Evolutionary conservation across 116 monocot genomes (phyloP), one percentile per base, ranked within the genome.

Genomic region (Zostera marina): DNA sequence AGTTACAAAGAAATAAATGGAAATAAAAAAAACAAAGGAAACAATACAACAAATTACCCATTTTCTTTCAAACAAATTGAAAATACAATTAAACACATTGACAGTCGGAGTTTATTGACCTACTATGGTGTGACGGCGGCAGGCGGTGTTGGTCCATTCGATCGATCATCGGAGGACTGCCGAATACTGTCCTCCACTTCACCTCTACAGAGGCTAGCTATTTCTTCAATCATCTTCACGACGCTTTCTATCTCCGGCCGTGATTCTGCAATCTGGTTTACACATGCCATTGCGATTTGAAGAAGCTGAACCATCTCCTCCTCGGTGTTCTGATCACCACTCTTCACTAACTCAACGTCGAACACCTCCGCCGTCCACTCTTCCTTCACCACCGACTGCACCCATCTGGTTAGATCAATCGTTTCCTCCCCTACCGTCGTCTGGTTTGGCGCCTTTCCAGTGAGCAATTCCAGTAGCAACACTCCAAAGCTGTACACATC

Each of bases 191-290:
- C 75, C 22, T 74, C 81, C 62, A 16, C 72, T 66, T 42, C 65
- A 22, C 45, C 52, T 56, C 69, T 57, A 16, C n/a, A n/a, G n/a
- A n/a, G n/a, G n/a, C 21, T 53, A 4, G 51, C 64, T 19, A 87
- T 66, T n/a, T 84, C 87, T 71, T 79, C 84, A 41, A 93, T 72
- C 78, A 77, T 87, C 44, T 70, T 68, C 24, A 87, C 76, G 13
- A 84, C 87, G 10, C 81, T 81, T 39, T 51, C 4, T 12, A 79
- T 53, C 22, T 70, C 77, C 7, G 92, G 92, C 12, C 92, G 61
- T 1, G 81, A 65, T 53, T 87, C 87, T 7, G 92, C 84, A 39
- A 71, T 54, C 42, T 41, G 52, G 9, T 74, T 54, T 10, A 84
- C 87, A 64, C 73, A 78, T 1, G 69, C 62, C 69, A 78, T 66